Evolutionary conservation across 805 yeast genomes (phyloP), one percentile per base, ranked within the genome.

Genomic region (Sungouiella blattae): DNA sequence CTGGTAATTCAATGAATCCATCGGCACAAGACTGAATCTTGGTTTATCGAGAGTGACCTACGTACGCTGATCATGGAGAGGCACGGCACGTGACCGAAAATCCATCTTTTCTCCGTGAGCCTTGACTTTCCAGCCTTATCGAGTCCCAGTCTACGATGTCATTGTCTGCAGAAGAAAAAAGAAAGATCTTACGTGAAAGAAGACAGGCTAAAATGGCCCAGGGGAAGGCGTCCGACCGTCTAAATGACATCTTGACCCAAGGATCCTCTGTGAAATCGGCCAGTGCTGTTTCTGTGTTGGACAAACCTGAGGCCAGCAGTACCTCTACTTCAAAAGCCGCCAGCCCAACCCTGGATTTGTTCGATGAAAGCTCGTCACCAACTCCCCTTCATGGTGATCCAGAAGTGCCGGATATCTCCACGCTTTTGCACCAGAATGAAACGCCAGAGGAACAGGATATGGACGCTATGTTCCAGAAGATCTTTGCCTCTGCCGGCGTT

Each of bases 131-230:
- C 4, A 28, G 12, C 24, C 9, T 6, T 8, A 28, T n/a, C 24
- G 70, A 72, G 77, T 57, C 70, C 33, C 21, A 73, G 18, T 57
- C 69, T 22, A 79, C 76, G n/a, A 71, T 72, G 77, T 57, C 70
- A 33, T 20, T 73, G 18, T 57, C 69, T 22, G 80, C 76, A 6
- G 79, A 77, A 26, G 86, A 80, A 44, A 78, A 73, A 57, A 73
- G 78, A 49, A 64, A 65, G 35, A 47, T 78, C 15, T 56, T 80
- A 29, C 67, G 85, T 39, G 85, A 81, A 50, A 70, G 83, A 52
- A 69, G 87, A 51, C 80, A 75, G 28, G 80, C 83, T 42, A 80
- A 78, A 52, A 69, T 80, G 65, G 59, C 65, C 33, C 67, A 69
- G 43, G 80, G 81, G 4, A 72, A 71, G 30, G 82, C 79, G 14